Conservation (phyloP, 192 early-diverging fungal species). For the Podila epicladia region DNA sequence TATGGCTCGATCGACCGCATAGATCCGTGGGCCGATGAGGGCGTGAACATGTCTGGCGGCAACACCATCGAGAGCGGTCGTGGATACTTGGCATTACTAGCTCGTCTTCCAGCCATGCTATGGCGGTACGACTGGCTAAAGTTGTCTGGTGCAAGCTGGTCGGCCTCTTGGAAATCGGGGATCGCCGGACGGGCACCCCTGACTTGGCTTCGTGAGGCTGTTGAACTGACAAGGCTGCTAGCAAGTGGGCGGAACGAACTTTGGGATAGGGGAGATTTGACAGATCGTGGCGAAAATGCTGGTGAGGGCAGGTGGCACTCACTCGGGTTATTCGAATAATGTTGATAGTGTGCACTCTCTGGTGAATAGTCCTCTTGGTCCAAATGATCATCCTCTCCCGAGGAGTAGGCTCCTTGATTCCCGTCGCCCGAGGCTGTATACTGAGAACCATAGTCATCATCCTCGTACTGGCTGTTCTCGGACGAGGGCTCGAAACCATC, state of each 20-base stretch:
- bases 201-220: background rate
- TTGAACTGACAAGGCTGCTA: background rate
- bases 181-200: background rate
- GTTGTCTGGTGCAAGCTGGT: background rate
- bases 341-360: background rate
- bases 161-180: background rate
- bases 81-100: background rate
- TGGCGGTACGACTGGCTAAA: background rate
- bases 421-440: constrained; percentile 5
- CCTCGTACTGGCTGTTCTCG: constrained; percentile 14
- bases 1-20: constrained; percentile 25
- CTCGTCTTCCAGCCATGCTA: background rate
- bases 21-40: constrained; percentile 23
- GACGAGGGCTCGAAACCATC: constrained; percentile 13
- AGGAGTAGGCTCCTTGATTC: background rate
- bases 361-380: background rate
- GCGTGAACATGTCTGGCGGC: background rate
- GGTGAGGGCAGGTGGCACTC: constrained; percentile 33
- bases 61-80: background rate
- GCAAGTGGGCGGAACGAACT: background rate
- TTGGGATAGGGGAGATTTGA: background rate
- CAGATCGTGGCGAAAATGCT: constrained; percentile 17
- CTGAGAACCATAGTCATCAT: constrained; percentile 3
- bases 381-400: background rate
- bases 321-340: constrained; percentile 1